phyloP scores from a whole-genome alignment of 805 yeast species.

The Zygoascus ofunaensis region DNA sequence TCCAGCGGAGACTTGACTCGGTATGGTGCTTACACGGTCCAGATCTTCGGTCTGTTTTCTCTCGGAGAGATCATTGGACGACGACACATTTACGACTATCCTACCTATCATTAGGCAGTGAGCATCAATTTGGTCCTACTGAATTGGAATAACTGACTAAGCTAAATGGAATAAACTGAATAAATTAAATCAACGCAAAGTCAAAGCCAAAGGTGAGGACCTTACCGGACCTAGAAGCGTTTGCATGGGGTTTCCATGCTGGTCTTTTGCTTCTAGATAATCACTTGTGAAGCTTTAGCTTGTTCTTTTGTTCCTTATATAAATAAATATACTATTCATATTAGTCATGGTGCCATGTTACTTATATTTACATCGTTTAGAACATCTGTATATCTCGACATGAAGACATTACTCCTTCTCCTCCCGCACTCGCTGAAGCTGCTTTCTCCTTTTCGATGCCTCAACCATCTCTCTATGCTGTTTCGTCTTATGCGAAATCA shows the following conservation, averaged over 20 bases:
- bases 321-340: too few relatives aligned
- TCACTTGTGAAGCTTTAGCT: too few relatives aligned
- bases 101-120: slow-evolving; percentile 3
- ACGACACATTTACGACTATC: slow-evolving; percentile 71
- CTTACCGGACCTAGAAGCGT: too few relatives aligned
- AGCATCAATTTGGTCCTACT: too few relatives aligned
- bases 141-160: not conserved
- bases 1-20: slow-evolving; percentile 50
- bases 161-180: not conserved
- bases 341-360: too few relatives aligned
- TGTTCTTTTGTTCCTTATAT: too few relatives aligned
- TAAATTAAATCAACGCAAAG: not conserved
- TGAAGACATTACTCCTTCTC: too few relatives aligned
- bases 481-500: slow-evolving; percentile 54
- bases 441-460: slow-evolving; percentile 17
- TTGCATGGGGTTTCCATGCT: too few relatives aligned
- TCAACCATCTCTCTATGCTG: slow-evolving; percentile 58
- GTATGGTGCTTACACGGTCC: slow-evolving; percentile 70
- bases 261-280: too few relatives aligned
- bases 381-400: too few relatives aligned
- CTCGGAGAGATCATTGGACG: slow-evolving; percentile 96
- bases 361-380: too few relatives aligned
- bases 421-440: not conserved
- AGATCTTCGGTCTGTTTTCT: slow-evolving; percentile 82
- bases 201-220: not conserved